Evolutionary conservation across 768 basidiomycete species (phyloP).

Genomic region (Russula lepida): DNA sequence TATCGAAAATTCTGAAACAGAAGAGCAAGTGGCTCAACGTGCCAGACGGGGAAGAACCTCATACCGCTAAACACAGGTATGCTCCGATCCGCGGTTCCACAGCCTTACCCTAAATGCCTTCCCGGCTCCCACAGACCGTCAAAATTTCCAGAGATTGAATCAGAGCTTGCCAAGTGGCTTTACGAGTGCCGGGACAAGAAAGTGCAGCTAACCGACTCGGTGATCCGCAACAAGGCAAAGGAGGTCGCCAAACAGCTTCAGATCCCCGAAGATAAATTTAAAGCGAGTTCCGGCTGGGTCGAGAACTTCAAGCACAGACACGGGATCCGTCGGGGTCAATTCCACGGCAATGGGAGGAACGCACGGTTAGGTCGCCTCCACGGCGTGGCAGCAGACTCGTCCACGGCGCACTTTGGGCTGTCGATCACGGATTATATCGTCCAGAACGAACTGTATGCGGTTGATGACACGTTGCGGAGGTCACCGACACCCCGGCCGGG

Average conservation of each 20-base stretch:
- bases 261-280: slow-evolving; percentile 68
- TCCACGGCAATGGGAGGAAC: slow-evolving; percentile 36
- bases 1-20: slow-evolving; percentile 84
- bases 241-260: slow-evolving; percentile 49
- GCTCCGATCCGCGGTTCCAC: slow-evolving; percentile 8
- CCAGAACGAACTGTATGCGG: slow-evolving; percentile 13
- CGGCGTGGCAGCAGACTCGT: slow-evolving; percentile 2
- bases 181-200: slow-evolving; percentile 42
- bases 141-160: slow-evolving; percentile 75
- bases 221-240: slow-evolving; percentile 58
- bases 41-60: slow-evolving; percentile 46
- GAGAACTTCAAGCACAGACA: slow-evolving; percentile 86
- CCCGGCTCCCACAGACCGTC: slow-evolving; percentile 43
- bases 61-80: slow-evolving; percentile 65
- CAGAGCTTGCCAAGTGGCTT: slow-evolving; percentile 52
- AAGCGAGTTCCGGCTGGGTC: slow-evolving; percentile 87
- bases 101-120: slow-evolving; percentile 13
- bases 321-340: slow-evolving; percentile 61
- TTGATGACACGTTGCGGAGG: slow-evolving; percentile 19
- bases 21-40: slow-evolving; percentile 77
- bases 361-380: slow-evolving; percentile 14
- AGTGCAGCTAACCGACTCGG: slow-evolving; percentile 52
- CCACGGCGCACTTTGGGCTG: slow-evolving; percentile 10
- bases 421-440: slow-evolving; percentile 19
- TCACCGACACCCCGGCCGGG: slow-evolving; percentile 14